These are phyloP conservation scores for Pichia sp. DNA, from an alignment of 1,139 yeast genomes.

Conservation along the genomic window DNA sequence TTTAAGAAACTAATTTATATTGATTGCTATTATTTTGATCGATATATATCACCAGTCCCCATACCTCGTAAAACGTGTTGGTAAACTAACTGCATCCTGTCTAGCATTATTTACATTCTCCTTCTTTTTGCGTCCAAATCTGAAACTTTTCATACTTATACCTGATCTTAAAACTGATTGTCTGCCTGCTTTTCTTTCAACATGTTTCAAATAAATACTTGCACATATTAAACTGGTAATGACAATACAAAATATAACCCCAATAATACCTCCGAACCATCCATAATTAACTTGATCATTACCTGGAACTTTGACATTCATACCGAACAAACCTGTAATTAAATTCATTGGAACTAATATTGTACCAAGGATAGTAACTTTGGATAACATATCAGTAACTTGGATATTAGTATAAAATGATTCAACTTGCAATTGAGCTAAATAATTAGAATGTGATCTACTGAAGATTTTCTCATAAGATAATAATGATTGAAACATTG, in stretches of 20 bases:
- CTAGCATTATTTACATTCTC: conserved; percentile 21
- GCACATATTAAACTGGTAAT: conserved; percentile 32
- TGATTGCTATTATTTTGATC: too few relatives aligned
- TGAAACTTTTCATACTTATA: conserved; percentile 41
- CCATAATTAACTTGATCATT: conserved; percentile 34
- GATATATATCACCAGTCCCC: conserved; percentile 23
- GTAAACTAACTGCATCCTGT: conserved; percentile 23
- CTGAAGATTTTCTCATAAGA: conserved; percentile 92
- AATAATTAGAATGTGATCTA: conserved; percentile 83
- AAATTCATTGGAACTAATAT: conserved; percentile 84
- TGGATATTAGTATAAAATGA: conserved; percentile 79
- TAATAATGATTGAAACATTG: conserved; percentile 86
- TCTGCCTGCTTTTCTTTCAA: conserved; percentile 21
- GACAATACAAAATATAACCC: conserved; percentile 40
- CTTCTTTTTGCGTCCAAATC: conserved; percentile 33
- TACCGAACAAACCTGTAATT: conserved; percentile 90
- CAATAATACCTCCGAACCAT: conserved; percentile 68
- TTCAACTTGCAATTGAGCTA: conserved; percentile 92
- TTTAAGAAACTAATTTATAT: too few relatives aligned
- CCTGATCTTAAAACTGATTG: conserved; percentile 24
- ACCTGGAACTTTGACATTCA: conserved; percentile 92
- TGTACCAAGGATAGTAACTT: conserved; percentile 87
- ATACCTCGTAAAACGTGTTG: conserved; percentile 27
- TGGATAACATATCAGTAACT: conserved; percentile 80
- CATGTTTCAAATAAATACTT: conserved; percentile 34